A percentile compares a stretch with the other conserved stretches of the same genome.
These are phyloP conservation scores for Starmerella roubikii DNA, from an alignment of 805 yeast genomes.

Conservation along the genomic window DNA sequence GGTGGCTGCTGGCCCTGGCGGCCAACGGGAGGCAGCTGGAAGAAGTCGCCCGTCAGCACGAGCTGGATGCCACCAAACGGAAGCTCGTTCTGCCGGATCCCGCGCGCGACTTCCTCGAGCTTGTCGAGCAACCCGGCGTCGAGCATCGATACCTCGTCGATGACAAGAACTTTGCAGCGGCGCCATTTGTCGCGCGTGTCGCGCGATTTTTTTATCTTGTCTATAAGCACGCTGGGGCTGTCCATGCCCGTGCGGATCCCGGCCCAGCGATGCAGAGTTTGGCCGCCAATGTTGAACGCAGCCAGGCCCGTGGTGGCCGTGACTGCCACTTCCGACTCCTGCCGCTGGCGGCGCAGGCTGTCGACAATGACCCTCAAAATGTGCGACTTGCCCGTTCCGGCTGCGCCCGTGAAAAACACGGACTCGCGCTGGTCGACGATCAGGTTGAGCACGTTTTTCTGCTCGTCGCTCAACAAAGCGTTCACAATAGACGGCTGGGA, in stretches of 20 bases:
- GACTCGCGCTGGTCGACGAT: slow-evolving; percentile 45
- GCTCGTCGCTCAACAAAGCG: slow-evolving; percentile 30
- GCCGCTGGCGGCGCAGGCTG: slow-evolving; percentile 26
- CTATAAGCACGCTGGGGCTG: slow-evolving; percentile 20
- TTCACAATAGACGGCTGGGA: slow-evolving; percentile 9
- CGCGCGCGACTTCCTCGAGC: slow-evolving; percentile 53
- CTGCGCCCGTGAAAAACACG: slow-evolving; percentile 90
- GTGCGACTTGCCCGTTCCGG: slow-evolving; percentile 95
- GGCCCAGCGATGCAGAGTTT: slow-evolving; percentile 69
- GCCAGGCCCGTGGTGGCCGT: slow-evolving; percentile 96
- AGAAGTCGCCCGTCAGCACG: slow-evolving; percentile 83
- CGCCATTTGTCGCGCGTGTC: slow-evolving; percentile 47
- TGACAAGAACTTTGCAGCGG: slow-evolving; percentile 51
- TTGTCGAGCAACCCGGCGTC: slow-evolving; percentile 64
- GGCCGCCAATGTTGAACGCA: slow-evolving; percentile 82
- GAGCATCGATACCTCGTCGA: slow-evolving; percentile 92
- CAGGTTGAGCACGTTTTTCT: slow-evolving; percentile 40
- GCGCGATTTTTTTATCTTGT: slow-evolving; percentile 15
- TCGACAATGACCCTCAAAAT: slow-evolving; percentile 51
- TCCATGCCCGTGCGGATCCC: slow-evolving; percentile 68
- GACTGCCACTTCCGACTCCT: slow-evolving; percentile 50
- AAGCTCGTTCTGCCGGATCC: slow-evolving; percentile 33
- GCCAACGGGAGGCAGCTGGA: slow-evolving; percentile 81
- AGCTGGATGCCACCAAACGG: slow-evolving; percentile 95
- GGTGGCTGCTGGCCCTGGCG: background rate